Conservation (phyloP, 2,329 filamentous ascomycete genomes). For the Monosporascus sp. region DNA sequence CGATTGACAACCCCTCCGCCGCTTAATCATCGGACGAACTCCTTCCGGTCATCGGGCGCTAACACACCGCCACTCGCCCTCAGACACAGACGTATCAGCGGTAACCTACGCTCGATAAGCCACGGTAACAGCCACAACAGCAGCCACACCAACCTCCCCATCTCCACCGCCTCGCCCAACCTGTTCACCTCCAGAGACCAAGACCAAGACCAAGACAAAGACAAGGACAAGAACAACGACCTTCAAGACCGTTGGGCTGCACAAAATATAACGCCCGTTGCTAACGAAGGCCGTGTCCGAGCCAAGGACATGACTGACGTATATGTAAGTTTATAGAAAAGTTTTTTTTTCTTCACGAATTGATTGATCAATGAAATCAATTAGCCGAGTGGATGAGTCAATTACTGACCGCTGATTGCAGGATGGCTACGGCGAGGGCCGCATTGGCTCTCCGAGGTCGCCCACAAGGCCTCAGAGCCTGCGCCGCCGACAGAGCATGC, state of each 20-base stretch:
- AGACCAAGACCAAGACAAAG: constrained; percentile 40
- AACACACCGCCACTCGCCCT: constrained; percentile 58
- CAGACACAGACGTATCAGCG: constrained; percentile 62
- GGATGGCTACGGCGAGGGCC: constrained; percentile 92
- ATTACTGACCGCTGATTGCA: constrained; percentile 32
- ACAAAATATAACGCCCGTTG: constrained; percentile 56
- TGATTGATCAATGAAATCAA: constrained; percentile 3
- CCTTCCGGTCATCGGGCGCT: constrained; percentile 45
- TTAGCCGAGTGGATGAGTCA: not conserved
- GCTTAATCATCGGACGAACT: constrained; percentile 50
- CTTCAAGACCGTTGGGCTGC: no score
- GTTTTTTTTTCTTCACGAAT: constrained; percentile 10
- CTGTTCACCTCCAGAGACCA: constrained; percentile 31
- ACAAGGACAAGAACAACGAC: constrained; percentile 19
- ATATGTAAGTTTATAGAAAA: constrained; percentile 63
- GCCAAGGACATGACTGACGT: constrained; percentile 85
- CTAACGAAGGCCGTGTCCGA: constrained; percentile 82
- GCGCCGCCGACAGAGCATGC: constrained; percentile 95
- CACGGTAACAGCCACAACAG: constrained; percentile 38
- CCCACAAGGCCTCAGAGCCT: constrained; percentile 92
- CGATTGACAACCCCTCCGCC: constrained; percentile 49
- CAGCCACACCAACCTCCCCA: constrained; percentile 9
- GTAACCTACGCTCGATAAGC: constrained; percentile 67
- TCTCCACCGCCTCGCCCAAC: constrained; percentile 19
- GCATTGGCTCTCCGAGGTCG: constrained; percentile 78